Percentiles rank a stretch among this genome's conserved stretches.
Conservation (phyloP, 164 flowering plant species). For the Vitis riparia region DNA sequence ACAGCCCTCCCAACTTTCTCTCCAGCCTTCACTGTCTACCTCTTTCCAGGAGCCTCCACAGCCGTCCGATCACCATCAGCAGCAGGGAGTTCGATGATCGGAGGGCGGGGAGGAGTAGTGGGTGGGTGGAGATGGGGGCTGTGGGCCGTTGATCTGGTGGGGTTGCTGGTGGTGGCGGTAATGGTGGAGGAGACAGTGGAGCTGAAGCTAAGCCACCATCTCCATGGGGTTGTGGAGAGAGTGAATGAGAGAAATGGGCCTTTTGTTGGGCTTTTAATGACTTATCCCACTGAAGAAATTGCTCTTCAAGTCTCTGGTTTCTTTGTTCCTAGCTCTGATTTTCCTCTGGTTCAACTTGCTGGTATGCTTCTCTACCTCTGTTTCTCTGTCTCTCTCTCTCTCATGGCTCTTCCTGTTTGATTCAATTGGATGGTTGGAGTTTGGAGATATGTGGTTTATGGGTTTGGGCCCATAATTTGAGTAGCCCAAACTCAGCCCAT, state of each 20-base stretch:
- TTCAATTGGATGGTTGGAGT: background rate
- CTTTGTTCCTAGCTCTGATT: slow-evolving; percentile 24
- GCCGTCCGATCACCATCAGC: slow-evolving; percentile 1
- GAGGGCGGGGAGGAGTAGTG: background rate
- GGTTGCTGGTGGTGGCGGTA: slow-evolving; percentile 4
- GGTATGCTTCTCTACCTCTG: slow-evolving; percentile 25
- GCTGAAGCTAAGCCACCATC: slow-evolving; percentile 34
- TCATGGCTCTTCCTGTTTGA: background rate
- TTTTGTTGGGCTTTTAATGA: slow-evolving; percentile 52
- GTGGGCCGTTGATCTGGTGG: slow-evolving; percentile 1
- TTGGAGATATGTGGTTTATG: too few relatives aligned
- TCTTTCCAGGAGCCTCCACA: background rate
- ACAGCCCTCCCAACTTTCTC: too few relatives aligned
- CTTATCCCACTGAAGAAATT: slow-evolving; percentile 35
- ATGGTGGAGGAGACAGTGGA: slow-evolving; percentile 12
- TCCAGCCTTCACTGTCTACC: background rate
- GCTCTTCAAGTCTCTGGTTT: slow-evolving; percentile 27
- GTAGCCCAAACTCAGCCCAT: too few relatives aligned
- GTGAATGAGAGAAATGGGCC: slow-evolving; percentile 42
- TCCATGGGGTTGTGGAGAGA: slow-evolving; percentile 28
- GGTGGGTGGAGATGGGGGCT: background rate
- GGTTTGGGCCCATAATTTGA: too few relatives aligned
- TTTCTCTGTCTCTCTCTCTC: background rate
- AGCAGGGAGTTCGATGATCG: background rate
- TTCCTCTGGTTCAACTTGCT: slow-evolving; percentile 44